Evolutionary conservation across 2,329 filamentous ascomycete species (phyloP), one percentile per base, ranked within the genome.

Genomic region (Botrytis cinerea): DNA sequence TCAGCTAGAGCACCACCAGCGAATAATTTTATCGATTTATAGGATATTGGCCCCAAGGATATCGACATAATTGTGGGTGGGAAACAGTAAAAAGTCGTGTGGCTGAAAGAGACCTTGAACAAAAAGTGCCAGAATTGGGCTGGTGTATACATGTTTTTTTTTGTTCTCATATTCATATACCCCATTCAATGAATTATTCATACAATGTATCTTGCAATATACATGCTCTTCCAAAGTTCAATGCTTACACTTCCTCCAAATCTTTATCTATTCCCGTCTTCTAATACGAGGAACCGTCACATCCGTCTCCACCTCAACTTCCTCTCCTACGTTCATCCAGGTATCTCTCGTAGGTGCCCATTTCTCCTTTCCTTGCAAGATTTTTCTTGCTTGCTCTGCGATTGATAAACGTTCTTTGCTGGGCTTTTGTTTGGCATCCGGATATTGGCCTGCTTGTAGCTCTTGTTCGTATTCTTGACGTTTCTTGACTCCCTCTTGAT

Each of bases 361-460:
- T 75, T 84, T 84, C 78, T 87, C 84, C 81, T 88, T 85, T 32
- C 90, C 89, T 68, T 85, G 83, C 76, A 93, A 81, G 78, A 94
- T 80, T 78, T 86, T 84, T 83, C 88, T 85, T 28, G 92, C 93
- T 83, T 92, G 87, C 80, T 86, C 82, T 75, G 85, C 86, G 78
- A 89, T 85, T 38, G 81, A 81, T 76, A 82, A 82, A 72, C 85
- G 83, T 75, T 85, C 82, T 43, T 75, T 76, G 4, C 80, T 74
- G 9, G 81, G 77, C 62, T 79, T 76, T 62, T 79, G 74, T 73
- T 81, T 80, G 25, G 70, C 75, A 54, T 78, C 77, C 32, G 80
- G 80, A 32, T 78, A 77, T 60, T 76, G 75, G 46, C 63, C 77
- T 74, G 83, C 72, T 82, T 77, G 62, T 83, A 75, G 62, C n/a